Conservation (phyloP, 495 filamentous ascomycete species). For the Aspergillus steynii region DNA sequence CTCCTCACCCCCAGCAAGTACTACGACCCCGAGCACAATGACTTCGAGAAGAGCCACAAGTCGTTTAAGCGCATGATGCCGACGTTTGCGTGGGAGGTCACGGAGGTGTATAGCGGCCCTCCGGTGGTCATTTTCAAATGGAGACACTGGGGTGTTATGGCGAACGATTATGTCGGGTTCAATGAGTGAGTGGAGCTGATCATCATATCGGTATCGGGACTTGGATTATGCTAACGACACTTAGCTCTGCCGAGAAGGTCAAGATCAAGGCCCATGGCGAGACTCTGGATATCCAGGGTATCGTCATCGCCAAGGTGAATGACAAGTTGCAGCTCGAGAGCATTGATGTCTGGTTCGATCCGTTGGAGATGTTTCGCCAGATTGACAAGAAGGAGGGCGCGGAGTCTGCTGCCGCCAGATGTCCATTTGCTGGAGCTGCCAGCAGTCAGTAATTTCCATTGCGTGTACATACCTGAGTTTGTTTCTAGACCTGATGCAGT, state of each 20-base stretch:
- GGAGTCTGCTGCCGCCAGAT: neutral
- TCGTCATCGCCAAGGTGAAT: conserved; percentile 60
- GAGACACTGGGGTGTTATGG: conserved; percentile 67
- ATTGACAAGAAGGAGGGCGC: conserved; percentile 34
- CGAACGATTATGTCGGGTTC: conserved; percentile 60
- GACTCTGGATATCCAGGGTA: conserved; percentile 46
- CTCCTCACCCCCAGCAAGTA: conserved; percentile 60
- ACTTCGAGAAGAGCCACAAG: conserved; percentile 63
- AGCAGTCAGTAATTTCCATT: neutral
- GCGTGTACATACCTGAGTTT: neutral
- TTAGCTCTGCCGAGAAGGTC: conserved; percentile 60
- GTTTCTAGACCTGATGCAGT: neutral
- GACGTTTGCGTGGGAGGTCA: conserved; percentile 68
- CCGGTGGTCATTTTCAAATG: conserved; percentile 61
- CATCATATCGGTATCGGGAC: too few relatives aligned
- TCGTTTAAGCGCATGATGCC: conserved; percentile 71
- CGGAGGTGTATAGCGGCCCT: conserved; percentile 63
- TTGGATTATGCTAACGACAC: neutral
- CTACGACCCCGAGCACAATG: conserved; percentile 58
- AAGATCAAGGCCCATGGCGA: conserved; percentile 45
- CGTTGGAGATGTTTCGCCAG: conserved; percentile 66
- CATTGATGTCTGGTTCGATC: conserved; percentile 65
- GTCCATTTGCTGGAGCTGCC: neutral
- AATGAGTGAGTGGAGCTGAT: conserved; percentile 49
- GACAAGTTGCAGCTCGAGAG: conserved; percentile 55